Evolutionary conservation across 768 basidiomycete genomes (phyloP), one percentile per base, ranked within the genome.

Genomic region (Termitomyces sp.): DNA sequence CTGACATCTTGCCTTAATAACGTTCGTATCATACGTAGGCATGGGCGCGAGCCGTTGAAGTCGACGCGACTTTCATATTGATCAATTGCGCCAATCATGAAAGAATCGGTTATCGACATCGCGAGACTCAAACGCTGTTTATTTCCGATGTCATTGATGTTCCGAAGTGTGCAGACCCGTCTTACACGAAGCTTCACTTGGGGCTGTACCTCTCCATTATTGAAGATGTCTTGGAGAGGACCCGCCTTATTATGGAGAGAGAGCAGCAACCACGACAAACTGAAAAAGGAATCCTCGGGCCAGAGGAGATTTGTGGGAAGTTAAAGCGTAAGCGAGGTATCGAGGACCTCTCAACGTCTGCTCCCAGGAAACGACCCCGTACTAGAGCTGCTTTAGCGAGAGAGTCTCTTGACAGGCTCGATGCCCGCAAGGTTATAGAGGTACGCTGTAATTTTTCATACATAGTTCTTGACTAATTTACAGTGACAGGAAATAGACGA

Each of bases 21-120:
- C 11, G n/a, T 15, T 34, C 36, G 1, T 5, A 14, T 47, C 36
- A 11, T 34, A 12, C 8, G 11, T n/a, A 69, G 68, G 63, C 66
- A 7, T 69, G 68, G 68, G 14, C 56, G 2, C 57, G 61, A 47
- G 58, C 66, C 11, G 62, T 65, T 34, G 56, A 60, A 38, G 17
- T 37, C 3, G 63, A 69, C 17, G 49, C 60, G 3, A 65, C 64
- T 12, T 65, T 65, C 36, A 56, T 66, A 4, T 38, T 68, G 14
- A 53, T 69, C 5, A 57, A 68, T 59, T 69, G 62, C 29, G 68
- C 65, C 4, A 66, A 63, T 37, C 60, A 36, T 53, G 65, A 69
- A 42, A 32, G 60, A n/a, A 69, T 69, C 14, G 67, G 61, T 15
- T 60, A 63, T 57, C 65, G 65, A 6, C 65, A 68, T 56, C 68